Evolutionary conservation across 1,284 basidiomycete genomes (phyloP).

Genomic region (Wolfiporia cocos): DNA sequence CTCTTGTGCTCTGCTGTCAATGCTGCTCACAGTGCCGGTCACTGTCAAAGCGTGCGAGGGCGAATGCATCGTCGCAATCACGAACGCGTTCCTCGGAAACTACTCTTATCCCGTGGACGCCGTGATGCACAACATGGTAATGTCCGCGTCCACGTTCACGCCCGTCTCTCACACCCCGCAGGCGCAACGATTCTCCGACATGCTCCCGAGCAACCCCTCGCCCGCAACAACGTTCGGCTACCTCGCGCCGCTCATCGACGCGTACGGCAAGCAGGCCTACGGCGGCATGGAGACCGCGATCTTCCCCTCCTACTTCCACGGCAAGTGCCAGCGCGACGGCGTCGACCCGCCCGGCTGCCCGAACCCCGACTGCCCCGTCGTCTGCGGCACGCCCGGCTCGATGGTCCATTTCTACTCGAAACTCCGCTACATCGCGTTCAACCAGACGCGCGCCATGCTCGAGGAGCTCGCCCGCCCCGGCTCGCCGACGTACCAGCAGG

Average conservation of each 20-base stretch:
- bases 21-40: constrained; percentile 24
- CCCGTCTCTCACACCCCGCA: constrained; percentile 14
- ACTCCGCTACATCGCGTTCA: constrained; percentile 44
- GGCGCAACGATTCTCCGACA: constrained; percentile 31
- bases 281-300: constrained; percentile 41
- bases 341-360: constrained; percentile 63
- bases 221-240: constrained; percentile 27
- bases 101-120: constrained; percentile 36
- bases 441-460: constrained; percentile 34
- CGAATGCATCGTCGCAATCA: constrained; percentile 56
- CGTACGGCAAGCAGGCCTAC: constrained; percentile 41
- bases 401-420: constrained; percentile 58
- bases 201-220: constrained; percentile 28
- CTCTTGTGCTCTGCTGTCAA: no score
- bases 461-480: constrained; percentile 29
- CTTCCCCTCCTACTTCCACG: constrained; percentile 66
- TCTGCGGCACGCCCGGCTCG: constrained; percentile 76
- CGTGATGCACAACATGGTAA: constrained; percentile 35
- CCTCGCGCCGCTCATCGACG: constrained; percentile 39
- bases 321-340: constrained; percentile 60
- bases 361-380: constrained; percentile 68
- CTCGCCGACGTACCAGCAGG: constrained; percentile 33
- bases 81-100: constrained; percentile 45
- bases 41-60: constrained; percentile 58
- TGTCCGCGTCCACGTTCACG: background rate